Evolutionary conservation across 257 asterid species (phyloP).

Genomic region (Osmanthus fragrans): DNA sequence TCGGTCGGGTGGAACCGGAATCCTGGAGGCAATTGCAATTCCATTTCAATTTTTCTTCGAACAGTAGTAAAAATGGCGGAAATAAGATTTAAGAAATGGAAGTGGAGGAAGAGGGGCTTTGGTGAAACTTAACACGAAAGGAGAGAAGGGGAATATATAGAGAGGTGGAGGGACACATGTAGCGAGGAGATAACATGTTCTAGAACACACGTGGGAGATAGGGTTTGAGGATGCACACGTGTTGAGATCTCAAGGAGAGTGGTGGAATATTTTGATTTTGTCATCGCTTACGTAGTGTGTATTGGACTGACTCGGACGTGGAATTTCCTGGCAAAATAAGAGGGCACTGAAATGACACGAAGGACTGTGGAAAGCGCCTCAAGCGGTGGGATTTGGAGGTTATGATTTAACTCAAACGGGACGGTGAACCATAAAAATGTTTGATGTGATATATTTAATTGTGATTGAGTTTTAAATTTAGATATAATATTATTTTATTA

Average conservation of each 20-base stretch:
- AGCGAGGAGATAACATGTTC: conserved; percentile 36
- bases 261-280: conserved; percentile 32
- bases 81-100: not conserved
- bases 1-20: conserved; percentile 91
- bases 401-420: not conserved
- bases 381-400: conserved; percentile 47
- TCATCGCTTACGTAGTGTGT: conserved; percentile 53
- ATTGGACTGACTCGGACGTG: conserved; percentile 53
- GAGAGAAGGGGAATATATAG: conserved; percentile 53
- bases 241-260: conserved; percentile 28
- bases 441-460: no score
- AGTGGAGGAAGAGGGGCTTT: conserved; percentile 23
- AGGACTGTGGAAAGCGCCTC: conserved; percentile 23
- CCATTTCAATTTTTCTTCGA: conserved; percentile 11
- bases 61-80: no score
- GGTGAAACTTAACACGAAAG: conserved; percentile 62
- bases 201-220: conserved; percentile 47
- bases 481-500: no score
- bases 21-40: conserved; percentile 78
- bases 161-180: conserved; percentile 39
- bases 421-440: no score
- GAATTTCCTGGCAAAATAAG: conserved; percentile 15
- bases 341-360: conserved; percentile 42
- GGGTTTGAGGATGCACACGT: conserved; percentile 46
- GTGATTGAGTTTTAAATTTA: no score